Base-by-base conservation (phyloP, 495 filamentous ascomycete species). In the Aspergillus nidulans region DNA sequence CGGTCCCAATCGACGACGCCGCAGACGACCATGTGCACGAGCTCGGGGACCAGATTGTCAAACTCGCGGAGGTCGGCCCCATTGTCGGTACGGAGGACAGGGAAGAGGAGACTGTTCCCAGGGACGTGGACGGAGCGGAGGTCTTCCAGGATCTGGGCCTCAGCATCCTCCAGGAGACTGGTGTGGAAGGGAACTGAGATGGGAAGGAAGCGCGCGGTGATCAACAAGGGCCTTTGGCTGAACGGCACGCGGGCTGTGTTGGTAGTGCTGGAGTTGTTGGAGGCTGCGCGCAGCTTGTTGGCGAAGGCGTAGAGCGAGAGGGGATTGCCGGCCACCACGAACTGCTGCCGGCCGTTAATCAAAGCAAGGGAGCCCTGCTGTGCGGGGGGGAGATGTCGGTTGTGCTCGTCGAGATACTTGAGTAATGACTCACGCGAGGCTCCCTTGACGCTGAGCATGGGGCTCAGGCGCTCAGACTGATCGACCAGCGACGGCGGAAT, bases 131-230 rank as follows among this genome's bases (percentile, higher is more conserved):
- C 8, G 6, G 30, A 13, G 30, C 8, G 8, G 8, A 34, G 9
- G 15, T 34, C 30, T 34, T 34, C 8, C 9, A 34, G 4, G 30
- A 34, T 34, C 8, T 10, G 30, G 8, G 9, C 15, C 9, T 34
- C 6, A 34, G 30, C 30, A 2, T 34, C 30, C 95, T 91, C 94
- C 94, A 98, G 66, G 95, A 82, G 46, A 97, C 92, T 1, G 86
- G 78, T 61, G 75, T 98, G 94, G 77, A 97, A 98, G 5, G 94
- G 94, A 9, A 92, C 88, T 2, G 92, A 96, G 69, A 98, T 97
- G 21, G 94, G 94, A 49, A 98, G 74, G 77, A 97, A 97, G 56
- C 92, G 85, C 72, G 95, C 96, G 46, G 90, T 90, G 63, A 98
- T 97, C 61, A 92, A 89, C 52, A 94, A 77, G 74, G 97, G 97